These are phyloP conservation scores for Paramyrothecium sp. DNA, from an alignment of 2,329 filamentous ascomycete genomes.

Conservation along the genomic window DNA sequence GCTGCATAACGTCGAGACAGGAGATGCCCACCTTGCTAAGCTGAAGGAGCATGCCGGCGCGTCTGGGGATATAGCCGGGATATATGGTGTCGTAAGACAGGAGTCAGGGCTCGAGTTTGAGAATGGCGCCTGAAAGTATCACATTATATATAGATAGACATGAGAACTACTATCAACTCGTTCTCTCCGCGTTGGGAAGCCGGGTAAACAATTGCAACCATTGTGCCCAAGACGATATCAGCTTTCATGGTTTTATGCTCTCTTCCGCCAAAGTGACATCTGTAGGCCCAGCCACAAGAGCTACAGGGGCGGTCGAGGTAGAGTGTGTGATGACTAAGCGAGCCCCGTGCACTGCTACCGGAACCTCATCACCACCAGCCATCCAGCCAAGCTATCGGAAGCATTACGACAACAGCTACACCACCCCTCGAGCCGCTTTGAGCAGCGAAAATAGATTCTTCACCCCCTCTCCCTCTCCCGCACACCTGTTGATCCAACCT, in stretches of 20 bases:
- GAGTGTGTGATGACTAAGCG: constrained; percentile 3
- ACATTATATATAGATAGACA: not conserved
- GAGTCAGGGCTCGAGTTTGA: constrained; percentile 75
- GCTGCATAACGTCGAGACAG: constrained; percentile 64
- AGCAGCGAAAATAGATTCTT: not conserved
- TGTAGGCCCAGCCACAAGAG: too few relatives aligned
- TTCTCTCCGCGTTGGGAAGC: not conserved
- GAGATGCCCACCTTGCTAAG: constrained; percentile 64
- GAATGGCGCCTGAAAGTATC: constrained; percentile 36
- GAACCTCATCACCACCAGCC: not conserved
- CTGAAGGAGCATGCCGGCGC: constrained; percentile 68
- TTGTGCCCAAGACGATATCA: not conserved
- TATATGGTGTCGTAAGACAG: constrained; percentile 78
- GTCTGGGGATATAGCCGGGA: constrained; percentile 75
- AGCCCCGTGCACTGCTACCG: not conserved
- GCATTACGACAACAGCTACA: not conserved
- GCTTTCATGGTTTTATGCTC: not conserved
- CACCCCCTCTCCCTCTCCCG: not conserved
- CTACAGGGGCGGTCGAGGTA: not conserved
- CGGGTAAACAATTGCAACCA: not conserved
- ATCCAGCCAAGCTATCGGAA: not conserved
- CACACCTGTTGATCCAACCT: too few relatives aligned
- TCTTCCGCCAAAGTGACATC: not conserved
- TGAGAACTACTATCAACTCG: not conserved
- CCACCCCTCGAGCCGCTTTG: constrained; percentile 5